Evolutionary conservation across 2,329 filamentous ascomycete genomes (phyloP).

Genomic region (Anthostomella pinea): DNA sequence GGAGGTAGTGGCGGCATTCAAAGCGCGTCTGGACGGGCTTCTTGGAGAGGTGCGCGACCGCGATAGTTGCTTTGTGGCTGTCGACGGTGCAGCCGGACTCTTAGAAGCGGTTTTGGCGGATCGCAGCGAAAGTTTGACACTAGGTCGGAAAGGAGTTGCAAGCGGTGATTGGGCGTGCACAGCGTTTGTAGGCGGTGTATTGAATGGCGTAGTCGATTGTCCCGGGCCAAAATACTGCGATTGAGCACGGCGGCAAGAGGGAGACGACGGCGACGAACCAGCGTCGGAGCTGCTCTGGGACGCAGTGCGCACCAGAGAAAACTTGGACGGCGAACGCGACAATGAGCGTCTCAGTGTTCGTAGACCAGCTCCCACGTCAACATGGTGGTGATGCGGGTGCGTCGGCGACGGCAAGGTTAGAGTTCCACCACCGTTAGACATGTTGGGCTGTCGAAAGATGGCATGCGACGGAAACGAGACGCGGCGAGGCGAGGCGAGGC

Average conservation of each 20-base stretch:
- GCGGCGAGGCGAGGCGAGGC: slow-evolving; percentile 1
- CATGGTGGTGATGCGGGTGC: slow-evolving; percentile 74
- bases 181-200: slow-evolving; percentile 28
- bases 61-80: slow-evolving; percentile 53
- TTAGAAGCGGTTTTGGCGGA: slow-evolving; percentile 60
- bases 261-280: slow-evolving; percentile 51
- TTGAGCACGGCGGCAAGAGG: slow-evolving; percentile 37
- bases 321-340: slow-evolving; percentile 92
- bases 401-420: slow-evolving; percentile 86
- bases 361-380: slow-evolving; percentile 74
- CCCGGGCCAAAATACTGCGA: slow-evolving; percentile 47
- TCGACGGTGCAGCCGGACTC: slow-evolving; percentile 34
- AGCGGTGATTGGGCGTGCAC: slow-evolving; percentile 45
- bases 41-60: slow-evolving; percentile 66
- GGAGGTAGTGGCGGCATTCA: slow-evolving; percentile 67
- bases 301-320: slow-evolving; percentile 56
- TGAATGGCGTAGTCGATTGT: slow-evolving; percentile 37
- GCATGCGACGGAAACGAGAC: slow-evolving; percentile 10
- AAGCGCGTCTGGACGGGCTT: slow-evolving; percentile 76
- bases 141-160: slow-evolving; percentile 64
- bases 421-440: slow-evolving; percentile 53
- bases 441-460: slow-evolving; percentile 15
- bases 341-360: slow-evolving; percentile 82
- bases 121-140: slow-evolving; percentile 63
- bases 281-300: slow-evolving; percentile 44